Evolutionary conservation across 2,329 filamentous ascomycete species (phyloP), one percentile per base, ranked within the genome.

Genomic region (Cordyceps tenuipes): DNA sequence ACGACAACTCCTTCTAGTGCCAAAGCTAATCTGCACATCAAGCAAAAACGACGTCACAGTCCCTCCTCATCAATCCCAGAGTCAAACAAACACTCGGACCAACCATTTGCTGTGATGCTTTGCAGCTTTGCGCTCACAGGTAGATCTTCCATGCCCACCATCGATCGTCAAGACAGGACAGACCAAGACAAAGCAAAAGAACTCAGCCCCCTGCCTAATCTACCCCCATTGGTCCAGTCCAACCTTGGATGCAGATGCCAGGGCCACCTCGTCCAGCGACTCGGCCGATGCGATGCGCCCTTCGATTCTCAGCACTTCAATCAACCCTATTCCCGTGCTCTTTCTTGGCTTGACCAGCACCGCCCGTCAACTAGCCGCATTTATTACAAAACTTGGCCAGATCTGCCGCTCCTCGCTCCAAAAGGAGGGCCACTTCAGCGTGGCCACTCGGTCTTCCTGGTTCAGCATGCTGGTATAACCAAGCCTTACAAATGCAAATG

Each of bases 1-100:
- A 50, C 44, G 48, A 36, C 44, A 49, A 49, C 47, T 19, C 26
- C 46, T 34, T 51, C 47, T 58, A 58, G 56, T 23, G 56, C 47
- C 56, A 34, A 58, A 58, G 56, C 56, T 58, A 58, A 58, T 58
- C 56, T 58, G 34, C 47, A 51, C 15, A n/a, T 43, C 56, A 51
- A 47, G 36, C 56, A 21, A 36, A 48, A 39, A 58, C 56, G 46
- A 58, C 56, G 56, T 58, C 56, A 58, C 47, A 21, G 53, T 46
- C n/a, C 34, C 36, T 41, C 54, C 34, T 34, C 43, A 44, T 54
- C 1, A 17, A 34, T 17, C 41, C 53, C 17, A 26, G 53, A 21
- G 21, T 15, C 53, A 56, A 48, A 48, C 53, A 56, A 48, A 48
- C 19, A n/a, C 43, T n/a, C 34, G 23, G 34, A 50, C 46, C 15